Conservation (phyloP, 2,329 filamentous ascomycete genomes). For the Diplodia corticola region DNA sequence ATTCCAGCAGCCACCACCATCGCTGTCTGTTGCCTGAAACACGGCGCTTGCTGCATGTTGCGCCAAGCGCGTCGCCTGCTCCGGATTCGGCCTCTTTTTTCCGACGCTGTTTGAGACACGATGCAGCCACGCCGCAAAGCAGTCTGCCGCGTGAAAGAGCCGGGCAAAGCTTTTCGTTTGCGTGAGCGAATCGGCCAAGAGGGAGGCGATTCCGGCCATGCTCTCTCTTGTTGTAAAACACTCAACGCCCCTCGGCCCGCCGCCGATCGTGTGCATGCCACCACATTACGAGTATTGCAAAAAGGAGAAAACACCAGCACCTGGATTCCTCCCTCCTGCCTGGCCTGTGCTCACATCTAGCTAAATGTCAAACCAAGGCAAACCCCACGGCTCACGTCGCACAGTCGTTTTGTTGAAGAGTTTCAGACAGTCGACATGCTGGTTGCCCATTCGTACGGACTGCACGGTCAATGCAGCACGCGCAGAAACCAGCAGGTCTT, state of each 20-base stretch:
- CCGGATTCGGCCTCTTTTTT: neutral
- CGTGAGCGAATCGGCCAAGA: neutral
- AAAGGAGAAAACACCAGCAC: no score
- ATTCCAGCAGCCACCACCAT: neutral
- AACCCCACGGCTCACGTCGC: neutral
- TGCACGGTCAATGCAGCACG: neutral
- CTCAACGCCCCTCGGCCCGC: neutral
- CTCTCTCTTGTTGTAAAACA: neutral
- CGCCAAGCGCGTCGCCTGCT: no score
- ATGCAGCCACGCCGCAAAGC: neutral
- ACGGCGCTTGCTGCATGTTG: no score
- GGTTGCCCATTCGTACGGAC: neutral
- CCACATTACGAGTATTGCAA: neutral
- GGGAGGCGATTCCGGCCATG: neutral
- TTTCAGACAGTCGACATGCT: neutral
- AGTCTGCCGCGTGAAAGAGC: neutral
- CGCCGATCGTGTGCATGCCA: neutral
- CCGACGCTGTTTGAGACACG: neutral
- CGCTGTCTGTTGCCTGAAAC: neutral
- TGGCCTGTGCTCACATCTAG: neutral
- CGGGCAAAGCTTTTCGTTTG: constrained; percentile 14
- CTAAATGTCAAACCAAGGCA: neutral
- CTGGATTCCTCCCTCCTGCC: no score
- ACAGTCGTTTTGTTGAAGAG: neutral
- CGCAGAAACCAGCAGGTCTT: neutral